These are phyloP conservation scores for Monosporozyma solicola DNA, from an alignment of 805 yeast species.

Conservation along the genomic window DNA sequence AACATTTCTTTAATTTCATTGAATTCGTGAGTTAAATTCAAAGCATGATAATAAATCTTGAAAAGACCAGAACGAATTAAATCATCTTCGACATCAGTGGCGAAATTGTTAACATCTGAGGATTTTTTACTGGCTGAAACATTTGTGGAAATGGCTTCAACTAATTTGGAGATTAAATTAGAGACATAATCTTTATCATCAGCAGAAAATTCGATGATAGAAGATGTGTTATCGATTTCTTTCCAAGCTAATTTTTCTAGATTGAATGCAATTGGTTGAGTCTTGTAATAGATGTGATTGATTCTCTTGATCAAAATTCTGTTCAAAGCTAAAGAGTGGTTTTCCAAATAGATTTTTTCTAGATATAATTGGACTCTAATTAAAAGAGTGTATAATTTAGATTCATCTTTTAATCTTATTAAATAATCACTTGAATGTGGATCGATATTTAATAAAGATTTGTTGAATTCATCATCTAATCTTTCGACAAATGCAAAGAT, in stretches of 20 bases:
- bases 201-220: slow-evolving; percentile 20
- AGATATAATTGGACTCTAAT: slow-evolving; percentile 81
- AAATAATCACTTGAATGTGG: slow-evolving; percentile 94
- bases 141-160: background rate
- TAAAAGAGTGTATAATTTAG: slow-evolving; percentile 60
- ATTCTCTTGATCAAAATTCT: slow-evolving; percentile 76
- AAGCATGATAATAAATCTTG: slow-evolving; percentile 85
- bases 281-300: slow-evolving; percentile 91
- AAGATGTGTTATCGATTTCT: slow-evolving; percentile 28
- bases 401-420: slow-evolving; percentile 83
- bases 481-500: slow-evolving; percentile 82
- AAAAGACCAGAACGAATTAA: slow-evolving; percentile 77
- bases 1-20: slow-evolving; percentile 71
- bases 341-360: slow-evolving; percentile 51
- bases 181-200: slow-evolving; percentile 37
- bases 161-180: slow-evolving; percentile 52
- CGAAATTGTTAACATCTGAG: slow-evolving; percentile 48
- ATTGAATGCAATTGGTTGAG: slow-evolving; percentile 57
- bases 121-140: slow-evolving; percentile 41
- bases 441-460: slow-evolving; percentile 79
- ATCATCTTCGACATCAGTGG: slow-evolving; percentile 36
- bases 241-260: slow-evolving; percentile 75
- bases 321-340: slow-evolving; percentile 44
- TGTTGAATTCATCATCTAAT: slow-evolving; percentile 87
- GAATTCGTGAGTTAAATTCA: slow-evolving; percentile 69